Evolutionary conservation across 2,329 filamentous ascomycete species (phyloP).

Genomic region (Penicillium sp.): DNA sequence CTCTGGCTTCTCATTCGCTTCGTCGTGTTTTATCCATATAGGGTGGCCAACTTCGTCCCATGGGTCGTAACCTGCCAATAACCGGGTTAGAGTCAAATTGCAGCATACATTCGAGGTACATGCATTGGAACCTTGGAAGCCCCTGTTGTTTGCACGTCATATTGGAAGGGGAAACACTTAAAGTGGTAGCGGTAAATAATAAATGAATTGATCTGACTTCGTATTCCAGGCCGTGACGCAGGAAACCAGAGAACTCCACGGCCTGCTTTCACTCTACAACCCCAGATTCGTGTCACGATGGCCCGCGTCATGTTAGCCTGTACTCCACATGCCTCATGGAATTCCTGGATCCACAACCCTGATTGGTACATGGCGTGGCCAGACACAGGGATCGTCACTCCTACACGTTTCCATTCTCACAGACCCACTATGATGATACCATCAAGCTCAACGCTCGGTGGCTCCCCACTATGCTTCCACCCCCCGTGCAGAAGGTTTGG

Average conservation of each 20-base stretch:
- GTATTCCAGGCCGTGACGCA: background rate
- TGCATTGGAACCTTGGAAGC: background rate
- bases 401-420: background rate
- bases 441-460: slow-evolving; percentile 6
- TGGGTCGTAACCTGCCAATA: slow-evolving; percentile 1
- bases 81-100: slow-evolving; percentile 8
- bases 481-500: slow-evolving; percentile 11
- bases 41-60: slow-evolving; percentile 9
- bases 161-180: background rate
- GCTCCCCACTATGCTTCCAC: slow-evolving; percentile 13
- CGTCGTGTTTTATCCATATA: slow-evolving; percentile 1
- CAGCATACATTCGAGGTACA: background rate
- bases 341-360: slow-evolving; percentile 6
- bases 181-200: background rate
- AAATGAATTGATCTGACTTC: background rate
- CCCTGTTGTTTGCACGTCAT: background rate
- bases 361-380: background rate
- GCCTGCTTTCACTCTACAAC: background rate
- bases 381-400: slow-evolving; percentile 7
- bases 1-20: slow-evolving; percentile 11
- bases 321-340: slow-evolving; percentile 11
- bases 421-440: slow-evolving; percentile 20
- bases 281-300: background rate
- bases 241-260: background rate
- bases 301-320: slow-evolving; percentile 9